Percentiles rank a stretch among this genome's conserved stretches.
Evolutionary conservation across 2,329 filamentous ascomycete species (phyloP).

Genomic region (Aureobasidium sp.): DNA sequence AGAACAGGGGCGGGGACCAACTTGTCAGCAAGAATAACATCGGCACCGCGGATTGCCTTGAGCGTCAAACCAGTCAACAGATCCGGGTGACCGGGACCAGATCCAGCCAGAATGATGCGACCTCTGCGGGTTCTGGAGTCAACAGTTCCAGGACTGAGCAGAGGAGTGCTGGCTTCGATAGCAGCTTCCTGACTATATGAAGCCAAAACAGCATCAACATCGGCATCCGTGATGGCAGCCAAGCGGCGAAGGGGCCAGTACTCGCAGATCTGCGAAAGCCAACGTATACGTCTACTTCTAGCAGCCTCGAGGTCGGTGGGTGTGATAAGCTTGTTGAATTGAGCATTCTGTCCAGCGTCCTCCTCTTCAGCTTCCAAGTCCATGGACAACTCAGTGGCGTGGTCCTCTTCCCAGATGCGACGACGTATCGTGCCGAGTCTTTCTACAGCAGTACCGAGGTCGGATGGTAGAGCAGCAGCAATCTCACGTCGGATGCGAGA

Average conservation of each 20-base stretch:
- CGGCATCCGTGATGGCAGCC: conserved; percentile 67
- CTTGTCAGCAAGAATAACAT: conserved; percentile 78
- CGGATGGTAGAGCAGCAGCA: conserved; percentile 63
- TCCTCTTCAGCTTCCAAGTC: conserved; percentile 38
- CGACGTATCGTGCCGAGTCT: conserved; percentile 65
- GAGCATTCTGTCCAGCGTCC: conserved; percentile 64
- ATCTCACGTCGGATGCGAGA: conserved; percentile 84
- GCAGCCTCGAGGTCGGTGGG: conserved; percentile 64
- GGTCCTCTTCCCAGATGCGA: conserved; percentile 66
- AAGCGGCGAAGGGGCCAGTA: conserved; percentile 90
- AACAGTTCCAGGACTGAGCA: conserved; percentile 21
- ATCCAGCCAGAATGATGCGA: conserved; percentile 79
- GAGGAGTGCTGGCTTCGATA: conserved; percentile 22
- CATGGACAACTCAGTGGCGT: conserved; percentile 40
- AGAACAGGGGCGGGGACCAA: conserved; percentile 77
- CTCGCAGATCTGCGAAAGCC: conserved; percentile 94
- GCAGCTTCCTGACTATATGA: conserved; percentile 46
- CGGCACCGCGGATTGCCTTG: conserved; percentile 64
- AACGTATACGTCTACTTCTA: conserved; percentile 76
- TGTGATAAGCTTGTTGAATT: conserved; percentile 75
- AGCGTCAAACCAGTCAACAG: conserved; percentile 77
- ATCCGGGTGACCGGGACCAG: conserved; percentile 86
- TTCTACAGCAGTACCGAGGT: conserved; percentile 68
- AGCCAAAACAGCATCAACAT: conserved; percentile 67
- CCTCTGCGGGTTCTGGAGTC: conserved; percentile 40